Conservation (phyloP, 441 rosid species). For the Viola pubescens region DNA sequence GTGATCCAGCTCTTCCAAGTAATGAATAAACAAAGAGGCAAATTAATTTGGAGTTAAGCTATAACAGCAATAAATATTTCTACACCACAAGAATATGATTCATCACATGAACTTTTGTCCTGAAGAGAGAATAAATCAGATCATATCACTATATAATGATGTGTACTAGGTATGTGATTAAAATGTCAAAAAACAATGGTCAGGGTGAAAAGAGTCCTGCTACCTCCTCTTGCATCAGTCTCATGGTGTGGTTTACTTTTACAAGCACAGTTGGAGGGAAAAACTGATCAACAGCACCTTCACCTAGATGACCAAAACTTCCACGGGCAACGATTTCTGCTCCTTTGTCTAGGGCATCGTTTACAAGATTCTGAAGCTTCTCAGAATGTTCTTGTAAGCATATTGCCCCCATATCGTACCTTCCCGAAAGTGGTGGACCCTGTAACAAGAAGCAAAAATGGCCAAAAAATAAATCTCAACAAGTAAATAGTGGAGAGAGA, state of each 20-base stretch:
- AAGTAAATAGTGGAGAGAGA: background rate
- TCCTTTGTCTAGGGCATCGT: conserved; percentile 86
- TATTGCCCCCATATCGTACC: conserved; percentile 97
- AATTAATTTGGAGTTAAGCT: background rate
- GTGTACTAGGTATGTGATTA: too few species aligned
- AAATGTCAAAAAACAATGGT: too few species aligned
- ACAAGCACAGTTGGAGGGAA: conserved; percentile 86
- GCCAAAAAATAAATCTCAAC: background rate
- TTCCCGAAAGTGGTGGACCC: conserved; percentile 91
- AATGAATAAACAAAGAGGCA: background rate
- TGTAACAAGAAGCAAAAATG: conserved; percentile 19
- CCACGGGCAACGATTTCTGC: conserved; percentile 86
- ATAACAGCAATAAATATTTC: too few species aligned
- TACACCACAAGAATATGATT: too few species aligned
- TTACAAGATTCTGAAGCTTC: conserved; percentile 68
- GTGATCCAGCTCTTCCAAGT: background rate
- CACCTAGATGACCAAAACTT: conserved; percentile 86
- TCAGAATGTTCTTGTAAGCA: conserved; percentile 95
- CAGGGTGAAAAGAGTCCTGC: background rate
- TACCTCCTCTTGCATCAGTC: conserved; percentile 99
- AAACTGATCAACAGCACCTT: conserved; percentile 92
- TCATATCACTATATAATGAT: too few species aligned
- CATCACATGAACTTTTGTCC: too few species aligned
- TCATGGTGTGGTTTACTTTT: conserved; percentile 82
- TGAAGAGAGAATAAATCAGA: too few species aligned